Base-by-base conservation (phyloP, 495 filamentous ascomycete genomes). In the Friedmanniomyces simplex region DNA sequence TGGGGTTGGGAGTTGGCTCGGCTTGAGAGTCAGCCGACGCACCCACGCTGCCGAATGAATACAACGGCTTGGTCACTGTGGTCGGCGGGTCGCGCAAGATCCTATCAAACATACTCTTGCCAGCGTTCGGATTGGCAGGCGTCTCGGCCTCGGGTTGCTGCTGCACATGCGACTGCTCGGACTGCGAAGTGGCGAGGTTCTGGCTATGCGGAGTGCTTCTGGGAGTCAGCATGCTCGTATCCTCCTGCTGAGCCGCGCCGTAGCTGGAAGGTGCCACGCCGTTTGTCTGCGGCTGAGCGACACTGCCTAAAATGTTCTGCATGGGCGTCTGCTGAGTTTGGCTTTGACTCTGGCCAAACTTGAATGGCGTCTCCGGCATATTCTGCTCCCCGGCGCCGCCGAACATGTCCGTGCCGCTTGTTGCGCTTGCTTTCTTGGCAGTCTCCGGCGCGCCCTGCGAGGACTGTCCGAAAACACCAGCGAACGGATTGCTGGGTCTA, bases 51-150 rank as follows among this genome's bases (percentile, higher is more conserved):
- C 56, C 41, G 39, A 59, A 53, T 5, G 13, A 12, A 22, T 53
- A 59, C 7, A 49, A 12, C 8, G 56, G 48, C 22, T 50, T 45
- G 37, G 20, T 28, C 11, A 24, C 56, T 8, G 56, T 46, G 8
- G 50, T 36, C 4, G 57, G 57, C 28, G 57, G 36, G 7, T 59
- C 57, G 21, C 32, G 30, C 2, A 43, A 52, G 8, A 60, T 47
- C 16, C 61, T 57, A 8, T 60, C 57, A 37, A 64, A 64, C 46
- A 64, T 21, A 18, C 53, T 57, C 49, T 52, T 60, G 47, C 61
- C 53, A 20, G 36, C 26, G 36, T 49, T 50, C 12, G 57, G 28
- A 41, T 51, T 43, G 16, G 34, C 52, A 11, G 47, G 49, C 24
- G 47, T 51, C 43, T 53, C 24, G 18, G 16, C 14, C 22, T 52